These are phyloP conservation scores for Phytopythium boreale DNA, from an alignment of 352 stramenopile species.

Conservation along the genomic window DNA sequence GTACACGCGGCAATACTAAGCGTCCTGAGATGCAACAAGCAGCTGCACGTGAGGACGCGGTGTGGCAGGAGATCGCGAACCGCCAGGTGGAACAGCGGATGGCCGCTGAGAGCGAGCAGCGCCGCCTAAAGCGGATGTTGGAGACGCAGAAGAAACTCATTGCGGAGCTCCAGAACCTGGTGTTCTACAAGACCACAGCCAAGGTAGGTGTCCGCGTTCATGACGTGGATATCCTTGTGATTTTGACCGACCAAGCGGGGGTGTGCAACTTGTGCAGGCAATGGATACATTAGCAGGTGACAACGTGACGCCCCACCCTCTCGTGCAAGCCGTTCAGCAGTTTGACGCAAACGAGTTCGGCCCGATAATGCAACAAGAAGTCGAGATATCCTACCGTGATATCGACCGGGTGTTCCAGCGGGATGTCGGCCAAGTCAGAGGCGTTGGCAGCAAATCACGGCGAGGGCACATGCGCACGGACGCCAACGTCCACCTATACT, in stretches of 20 bases:
- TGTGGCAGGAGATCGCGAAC: slow-evolving; percentile 13
- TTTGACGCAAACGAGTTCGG: neutral
- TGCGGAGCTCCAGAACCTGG: slow-evolving; percentile 9
- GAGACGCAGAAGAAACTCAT: slow-evolving; percentile 7
- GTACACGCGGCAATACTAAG: too few species aligned
- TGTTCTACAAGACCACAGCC: neutral
- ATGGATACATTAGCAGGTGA: neutral
- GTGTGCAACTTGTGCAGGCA: neutral
- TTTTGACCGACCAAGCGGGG: neutral
- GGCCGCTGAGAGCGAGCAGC: slow-evolving; percentile 11
- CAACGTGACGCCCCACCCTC: neutral
- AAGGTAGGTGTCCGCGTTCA: slow-evolving; percentile 2
- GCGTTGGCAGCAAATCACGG: neutral
- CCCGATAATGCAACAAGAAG: neutral
- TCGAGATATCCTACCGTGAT: neutral
- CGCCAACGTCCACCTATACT: slow-evolving; percentile 2
- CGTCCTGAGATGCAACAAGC: neutral
- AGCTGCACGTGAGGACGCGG: neutral
- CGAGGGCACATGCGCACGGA: neutral
- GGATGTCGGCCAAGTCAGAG: neutral
- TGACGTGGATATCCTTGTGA: neutral
- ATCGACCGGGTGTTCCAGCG: slow-evolving; percentile 2
- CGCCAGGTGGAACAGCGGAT: slow-evolving; percentile 14
- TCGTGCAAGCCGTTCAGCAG: neutral
- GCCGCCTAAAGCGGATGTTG: slow-evolving; percentile 9